These are phyloP conservation scores for Leishmania braziliensis DNA, from an alignment of 208 protist species.

Conservation along the genomic window DNA sequence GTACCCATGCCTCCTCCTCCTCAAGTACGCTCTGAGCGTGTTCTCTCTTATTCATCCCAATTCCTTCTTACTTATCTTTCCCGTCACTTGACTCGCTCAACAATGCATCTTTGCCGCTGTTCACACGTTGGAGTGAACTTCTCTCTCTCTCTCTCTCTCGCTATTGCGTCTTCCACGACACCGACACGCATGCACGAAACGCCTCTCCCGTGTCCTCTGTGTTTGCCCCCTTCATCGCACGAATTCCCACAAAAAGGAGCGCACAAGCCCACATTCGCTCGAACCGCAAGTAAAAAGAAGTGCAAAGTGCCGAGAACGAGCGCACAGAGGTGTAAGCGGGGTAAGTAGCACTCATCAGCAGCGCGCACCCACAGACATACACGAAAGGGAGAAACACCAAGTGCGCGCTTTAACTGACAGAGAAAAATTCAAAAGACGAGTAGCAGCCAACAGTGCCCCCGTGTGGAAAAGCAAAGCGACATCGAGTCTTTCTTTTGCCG, in stretches of 20 bases:
- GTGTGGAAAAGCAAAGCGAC: background rate
- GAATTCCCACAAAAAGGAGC: background rate
- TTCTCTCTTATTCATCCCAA: background rate
- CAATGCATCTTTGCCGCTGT: background rate
- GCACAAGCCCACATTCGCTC: background rate
- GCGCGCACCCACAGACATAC: background rate
- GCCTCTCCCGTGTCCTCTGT: background rate
- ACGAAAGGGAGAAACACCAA: background rate
- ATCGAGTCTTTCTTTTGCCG: background rate
- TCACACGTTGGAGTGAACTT: background rate
- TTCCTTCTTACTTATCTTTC: background rate
- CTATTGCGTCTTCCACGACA: background rate
- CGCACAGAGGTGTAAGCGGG: constrained; percentile 8
- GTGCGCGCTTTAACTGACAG: background rate
- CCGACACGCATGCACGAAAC: background rate
- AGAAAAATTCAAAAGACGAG: background rate
- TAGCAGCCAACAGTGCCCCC: background rate
- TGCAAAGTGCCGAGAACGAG: background rate
- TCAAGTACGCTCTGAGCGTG: background rate
- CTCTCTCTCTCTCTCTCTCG: background rate
- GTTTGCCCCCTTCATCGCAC: background rate
- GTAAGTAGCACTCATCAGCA: background rate
- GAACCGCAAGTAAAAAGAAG: background rate
- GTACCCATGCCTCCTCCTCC: background rate
- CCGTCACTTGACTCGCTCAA: background rate